Percentiles rank a stretch among this genome's conserved stretches.
Evolutionary conservation across 352 stramenopile species (phyloP).

Genomic region (Phytophthora sp.): DNA sequence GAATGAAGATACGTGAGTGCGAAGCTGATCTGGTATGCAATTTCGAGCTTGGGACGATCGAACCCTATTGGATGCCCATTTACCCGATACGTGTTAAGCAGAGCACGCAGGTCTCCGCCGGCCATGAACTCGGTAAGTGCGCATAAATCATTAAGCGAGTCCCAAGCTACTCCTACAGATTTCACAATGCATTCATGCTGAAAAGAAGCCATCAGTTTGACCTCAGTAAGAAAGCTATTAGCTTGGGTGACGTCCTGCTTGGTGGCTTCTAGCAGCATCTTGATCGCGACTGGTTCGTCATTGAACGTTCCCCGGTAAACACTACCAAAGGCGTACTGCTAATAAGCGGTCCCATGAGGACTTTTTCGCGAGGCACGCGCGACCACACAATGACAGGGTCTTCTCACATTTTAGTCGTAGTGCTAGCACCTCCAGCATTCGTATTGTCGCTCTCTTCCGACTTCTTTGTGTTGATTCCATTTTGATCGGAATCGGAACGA

Average conservation of each 20-base stretch:
- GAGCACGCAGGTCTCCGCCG: conserved; percentile 23
- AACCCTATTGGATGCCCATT: conserved; percentile 13
- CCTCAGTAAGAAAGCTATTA: conserved; percentile 37
- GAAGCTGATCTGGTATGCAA: conserved; percentile 27
- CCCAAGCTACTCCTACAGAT: conserved; percentile 58
- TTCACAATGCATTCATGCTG: conserved; percentile 10
- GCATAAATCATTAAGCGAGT: conserved; percentile 27
- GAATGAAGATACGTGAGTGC: conserved; percentile 23
- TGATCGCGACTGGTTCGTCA: conserved; percentile 40
- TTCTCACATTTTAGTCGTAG: neutral
- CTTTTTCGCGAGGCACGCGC: neutral
- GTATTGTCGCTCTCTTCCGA: neutral
- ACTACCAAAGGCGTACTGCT: conserved; percentile 28
- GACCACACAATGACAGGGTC: neutral
- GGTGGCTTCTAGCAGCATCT: conserved; percentile 21
- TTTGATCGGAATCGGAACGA: too few relatives aligned
- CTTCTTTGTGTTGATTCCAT: conserved; percentile 4
- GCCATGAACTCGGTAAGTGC: conserved; percentile 40
- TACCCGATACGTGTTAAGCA: conserved; percentile 22
- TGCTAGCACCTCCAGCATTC: neutral
- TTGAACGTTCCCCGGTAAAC: conserved; percentile 39
- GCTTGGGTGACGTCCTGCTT: conserved; percentile 16
- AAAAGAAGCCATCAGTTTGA: conserved; percentile 43
- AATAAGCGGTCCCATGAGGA: neutral
- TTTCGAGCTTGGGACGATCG: conserved; percentile 29